Evolutionary conservation across 306 rosid genomes (phyloP).

Genomic region (Acmispon strigosus): DNA sequence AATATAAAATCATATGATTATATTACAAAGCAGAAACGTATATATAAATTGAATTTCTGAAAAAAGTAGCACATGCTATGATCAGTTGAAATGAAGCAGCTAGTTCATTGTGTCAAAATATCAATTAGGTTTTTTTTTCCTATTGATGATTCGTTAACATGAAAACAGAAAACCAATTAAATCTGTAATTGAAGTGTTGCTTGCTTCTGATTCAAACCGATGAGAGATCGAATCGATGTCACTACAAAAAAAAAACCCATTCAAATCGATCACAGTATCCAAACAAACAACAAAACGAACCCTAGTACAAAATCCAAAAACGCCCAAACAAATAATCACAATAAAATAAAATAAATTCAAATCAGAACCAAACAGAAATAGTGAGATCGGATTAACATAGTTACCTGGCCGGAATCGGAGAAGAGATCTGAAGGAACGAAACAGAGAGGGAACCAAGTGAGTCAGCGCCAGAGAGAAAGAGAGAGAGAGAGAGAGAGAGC

Average conservation of each 20-base stretch:
- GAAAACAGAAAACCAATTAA: neutral
- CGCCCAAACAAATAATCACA: conserved; percentile 5
- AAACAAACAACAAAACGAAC: neutral
- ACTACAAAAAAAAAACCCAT: conserved; percentile 1
- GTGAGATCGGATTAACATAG: conserved; percentile 8
- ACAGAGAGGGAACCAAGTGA: neutral
- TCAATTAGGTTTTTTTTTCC: neutral
- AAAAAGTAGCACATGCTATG: neutral
- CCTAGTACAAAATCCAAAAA: conserved; percentile 8
- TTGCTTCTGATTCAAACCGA: neutral
- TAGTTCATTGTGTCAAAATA: neutral
- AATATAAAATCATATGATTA: neutral
- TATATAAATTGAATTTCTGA: neutral
- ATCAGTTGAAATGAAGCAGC: neutral
- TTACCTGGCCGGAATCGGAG: conserved; percentile 26
- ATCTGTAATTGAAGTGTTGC: neutral
- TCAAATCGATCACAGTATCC: conserved; percentile 14
- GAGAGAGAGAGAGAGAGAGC: neutral
- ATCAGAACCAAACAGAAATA: neutral
- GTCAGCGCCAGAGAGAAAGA: neutral
- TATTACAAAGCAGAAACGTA: neutral
- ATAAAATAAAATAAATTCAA: neutral
- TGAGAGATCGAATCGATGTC: conserved; percentile 26
- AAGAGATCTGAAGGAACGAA: conserved; percentile 29
- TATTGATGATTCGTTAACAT: neutral